Evolutionary conservation across 2,329 filamentous ascomycete genomes (phyloP), one percentile per base, ranked within the genome.

Genomic region (Claviceps sorghi): DNA sequence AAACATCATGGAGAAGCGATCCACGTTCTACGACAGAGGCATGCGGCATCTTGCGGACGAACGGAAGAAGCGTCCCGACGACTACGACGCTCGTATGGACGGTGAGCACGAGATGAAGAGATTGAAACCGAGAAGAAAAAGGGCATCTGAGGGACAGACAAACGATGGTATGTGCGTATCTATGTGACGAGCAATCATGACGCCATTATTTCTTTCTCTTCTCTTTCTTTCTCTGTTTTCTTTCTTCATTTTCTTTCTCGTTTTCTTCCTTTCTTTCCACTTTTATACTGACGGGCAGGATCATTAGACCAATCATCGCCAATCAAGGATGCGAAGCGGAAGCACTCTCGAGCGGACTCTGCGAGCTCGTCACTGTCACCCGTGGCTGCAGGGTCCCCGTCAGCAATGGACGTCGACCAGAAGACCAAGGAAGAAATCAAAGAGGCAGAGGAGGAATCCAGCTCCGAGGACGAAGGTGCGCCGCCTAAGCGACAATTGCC

Each of bases 71-170:
- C 71, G 76, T 57, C 69, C 75, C 34, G 77, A 80, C 52, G 77
- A 82, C 51, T 71, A 66, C 47, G 70, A 79, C 56, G 65, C 71
- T 53, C 73, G 73, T 60, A 72, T 57, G 55, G 62, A 73, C 51
- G 74, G 67, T 30, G 76, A 78, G 45, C 72, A 72, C 55, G 72
- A 74, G 50, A 66, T 69, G 22, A 79, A 79, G 60, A 77, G 79
- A 63, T 69, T 73, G 26, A 89, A 90, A 65, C 76, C 84, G 58
- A 89, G 87, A 74, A 89, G 87, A 72, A 82, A 86, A 64, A 89
- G 88, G 69, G 86, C 84, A 26, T 72, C 78, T 8, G 80, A 83
- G 53, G 73, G 67, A 51, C 69, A 78, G 34, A 72, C 72, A 54
- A 49, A 49, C 41, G 53, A 54, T 11, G 53, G 53, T 54, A 54